Evolutionary conservation across 768 basidiomycete genomes (phyloP), one percentile per base, ranked within the genome.

Genomic region (Psilocybe azurescens): DNA sequence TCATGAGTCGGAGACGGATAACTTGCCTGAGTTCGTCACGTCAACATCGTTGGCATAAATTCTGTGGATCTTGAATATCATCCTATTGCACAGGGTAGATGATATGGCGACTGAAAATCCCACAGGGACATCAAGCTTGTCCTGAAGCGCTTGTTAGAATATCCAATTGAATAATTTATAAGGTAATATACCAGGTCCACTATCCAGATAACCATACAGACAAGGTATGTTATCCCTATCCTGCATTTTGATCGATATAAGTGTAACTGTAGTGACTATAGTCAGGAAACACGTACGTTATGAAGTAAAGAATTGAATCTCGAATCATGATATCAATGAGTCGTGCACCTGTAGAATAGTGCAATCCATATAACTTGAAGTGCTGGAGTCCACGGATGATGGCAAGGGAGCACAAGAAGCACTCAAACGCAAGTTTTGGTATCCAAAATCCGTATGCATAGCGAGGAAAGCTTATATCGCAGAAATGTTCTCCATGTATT

Each of bases 241-340:
- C 50, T 52, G 24, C 11, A 49, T 49, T 11, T n/a, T 16, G 28
- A 20, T 52, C 7, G 3, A 10, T n/a, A 16, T 44, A 7, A 44
- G 41, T 5, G 14, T 16, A 13, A 44, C 4, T 14, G 41, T 44
- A 5, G 41, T 18, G 41, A 36, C 33, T 11, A 24, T 24, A 24
- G 24, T 39, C 38, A 39, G 38, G 14, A 14, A 39, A 39, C 38
- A 39, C 41, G 8, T 56, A 56, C 54, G n/a, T 18, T 8, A 56
- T 24, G 18, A 56, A 56, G 20, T 56, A 56, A n/a, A 56, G 9
- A 29, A 41, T 18, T 11, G 54, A 56, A 28, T 56, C 54, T 11
- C 54, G 36, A 13, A 56, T 9, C 20, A 56, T 18, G 18, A 56
- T 56, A 44, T 56, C 39, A 7, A 24, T 9, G 4, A 56, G 20